phyloP scores from a whole-genome alignment of 2,329 filamentous ascomycete species.

The Alternaria postmessia region DNA sequence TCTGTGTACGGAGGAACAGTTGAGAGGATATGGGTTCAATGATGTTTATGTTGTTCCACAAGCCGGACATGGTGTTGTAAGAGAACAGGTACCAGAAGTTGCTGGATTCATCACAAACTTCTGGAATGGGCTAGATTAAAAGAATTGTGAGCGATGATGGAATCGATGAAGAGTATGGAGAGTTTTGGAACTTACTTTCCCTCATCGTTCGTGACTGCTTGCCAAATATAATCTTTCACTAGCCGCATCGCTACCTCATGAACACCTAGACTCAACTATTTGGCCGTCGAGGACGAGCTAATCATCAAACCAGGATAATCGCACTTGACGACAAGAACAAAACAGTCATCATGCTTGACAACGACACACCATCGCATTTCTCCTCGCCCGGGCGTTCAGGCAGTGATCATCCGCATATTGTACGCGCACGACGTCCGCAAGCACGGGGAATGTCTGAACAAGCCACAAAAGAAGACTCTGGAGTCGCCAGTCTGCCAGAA shows the following conservation, averaged over 20 bases:
- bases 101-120: slow-evolving; percentile 43
- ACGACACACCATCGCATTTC: background rate
- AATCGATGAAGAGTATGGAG: background rate
- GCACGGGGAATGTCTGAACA: background rate
- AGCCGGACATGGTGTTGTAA: slow-evolving; percentile 54
- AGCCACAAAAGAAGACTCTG: background rate
- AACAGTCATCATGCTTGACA: background rate
- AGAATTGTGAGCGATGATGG: background rate
- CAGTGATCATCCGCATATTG: background rate
- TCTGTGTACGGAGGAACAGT: slow-evolving; percentile 43
- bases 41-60: slow-evolving; percentile 50
- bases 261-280: background rate
- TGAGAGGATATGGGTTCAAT: slow-evolving; percentile 45
- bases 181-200: background rate
- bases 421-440: background rate
- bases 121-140: slow-evolving; percentile 23
- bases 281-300: background rate
- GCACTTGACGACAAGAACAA: background rate
- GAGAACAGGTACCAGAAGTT: slow-evolving; percentile 51
- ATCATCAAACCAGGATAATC: background rate
- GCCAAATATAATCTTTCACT: background rate
- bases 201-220: background rate
- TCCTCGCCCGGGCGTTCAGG: background rate
- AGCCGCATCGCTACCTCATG: background rate
- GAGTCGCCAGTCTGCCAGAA: background rate